phyloP scores from a whole-genome alignment of 202 grass and related monocot genomes.

The Sporobolus alterniflorus region DNA sequence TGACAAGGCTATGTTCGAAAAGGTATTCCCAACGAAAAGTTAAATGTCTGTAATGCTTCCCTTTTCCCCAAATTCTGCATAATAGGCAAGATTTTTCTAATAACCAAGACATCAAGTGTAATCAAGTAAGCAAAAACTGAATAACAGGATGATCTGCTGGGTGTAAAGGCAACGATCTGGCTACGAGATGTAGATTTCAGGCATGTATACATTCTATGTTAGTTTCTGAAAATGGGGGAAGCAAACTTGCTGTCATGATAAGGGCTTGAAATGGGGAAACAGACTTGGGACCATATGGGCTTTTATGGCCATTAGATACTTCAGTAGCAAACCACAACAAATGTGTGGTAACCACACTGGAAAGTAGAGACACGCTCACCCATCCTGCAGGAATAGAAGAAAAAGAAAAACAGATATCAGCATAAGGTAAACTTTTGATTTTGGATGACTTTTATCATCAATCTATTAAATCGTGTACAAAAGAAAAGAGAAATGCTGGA shows the following conservation, averaged over 20 bases:
- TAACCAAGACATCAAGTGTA: background rate
- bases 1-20: background rate
- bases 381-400: constrained; percentile 49
- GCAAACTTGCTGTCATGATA: background rate
- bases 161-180: background rate
- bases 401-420: constrained; percentile 11
- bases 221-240: background rate
- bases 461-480: background rate
- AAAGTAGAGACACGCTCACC: constrained; percentile 50
- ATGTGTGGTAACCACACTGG: background rate
- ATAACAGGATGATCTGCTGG: background rate
- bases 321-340: constrained; percentile 18
- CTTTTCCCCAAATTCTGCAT: background rate
- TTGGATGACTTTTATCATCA: background rate
- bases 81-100: background rate
- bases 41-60: background rate
- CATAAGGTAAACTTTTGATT: background rate
- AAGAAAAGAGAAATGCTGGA: background rate
- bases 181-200: background rate
- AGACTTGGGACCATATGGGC: background rate
- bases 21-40: background rate
- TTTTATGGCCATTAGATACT: background rate
- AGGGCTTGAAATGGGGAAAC: background rate
- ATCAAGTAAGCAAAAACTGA: background rate
- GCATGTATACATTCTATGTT: background rate